Evolutionary conservation across 345 rosid species (phyloP).

Genomic region (Ricinus communis): DNA sequence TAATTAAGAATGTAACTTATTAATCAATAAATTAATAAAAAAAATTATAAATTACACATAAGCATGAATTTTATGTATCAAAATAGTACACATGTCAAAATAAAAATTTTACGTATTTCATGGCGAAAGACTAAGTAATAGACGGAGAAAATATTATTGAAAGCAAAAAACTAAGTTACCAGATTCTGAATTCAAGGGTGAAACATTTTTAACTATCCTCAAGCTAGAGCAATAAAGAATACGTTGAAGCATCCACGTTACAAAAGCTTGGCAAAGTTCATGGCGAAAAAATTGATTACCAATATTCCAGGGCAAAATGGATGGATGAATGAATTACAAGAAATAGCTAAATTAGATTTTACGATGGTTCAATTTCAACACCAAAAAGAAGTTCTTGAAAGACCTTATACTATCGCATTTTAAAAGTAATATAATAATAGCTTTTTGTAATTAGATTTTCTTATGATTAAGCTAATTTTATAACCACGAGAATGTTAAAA

Average conservation of each 20-base stretch:
- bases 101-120: no score
- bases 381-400: constrained; percentile 31
- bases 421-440: no score
- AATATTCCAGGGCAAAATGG: constrained; percentile 15
- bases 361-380: constrained; percentile 26
- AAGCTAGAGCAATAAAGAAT: constrained; percentile 19
- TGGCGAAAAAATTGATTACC: constrained; percentile 22
- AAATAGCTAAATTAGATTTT: constrained; percentile 39
- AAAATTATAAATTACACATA: no score
- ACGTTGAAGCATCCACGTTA: constrained; percentile 37
- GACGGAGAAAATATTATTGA: constrained; percentile 50
- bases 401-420: no score
- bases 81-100: no score
- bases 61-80: no score
- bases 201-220: constrained; percentile 11
- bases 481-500: no score
- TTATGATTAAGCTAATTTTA: no score
- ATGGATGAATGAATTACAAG: constrained; percentile 35
- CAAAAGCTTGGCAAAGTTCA: constrained; percentile 38
- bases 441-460: no score
- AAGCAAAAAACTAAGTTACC: constrained; percentile 27
- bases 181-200: constrained; percentile 24
- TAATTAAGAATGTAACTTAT: no score
- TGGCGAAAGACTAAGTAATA: no score
- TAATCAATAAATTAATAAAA: no score